A percentile compares a stretch with the other conserved stretches of the same genome.
These are phyloP conservation scores for Scleroderma bovista DNA, from an alignment of 768 basidiomycete genomes.

Conservation along the genomic window DNA sequence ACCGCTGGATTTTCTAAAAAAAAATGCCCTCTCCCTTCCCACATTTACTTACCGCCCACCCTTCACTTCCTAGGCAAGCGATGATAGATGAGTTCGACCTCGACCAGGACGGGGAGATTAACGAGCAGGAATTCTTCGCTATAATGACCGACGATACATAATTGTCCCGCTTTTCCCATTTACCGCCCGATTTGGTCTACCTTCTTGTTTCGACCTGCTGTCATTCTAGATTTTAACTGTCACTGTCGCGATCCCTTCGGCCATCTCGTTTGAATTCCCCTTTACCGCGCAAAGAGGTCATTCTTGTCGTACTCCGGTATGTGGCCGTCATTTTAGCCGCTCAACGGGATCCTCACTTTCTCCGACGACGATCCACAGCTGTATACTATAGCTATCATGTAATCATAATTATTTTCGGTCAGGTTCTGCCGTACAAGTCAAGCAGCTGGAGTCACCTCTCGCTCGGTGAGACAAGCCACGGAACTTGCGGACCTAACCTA, in stretches of 20 bases:
- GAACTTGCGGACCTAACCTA: too few species aligned
- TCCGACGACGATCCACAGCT: conserved; percentile 18
- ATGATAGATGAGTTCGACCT: conserved; percentile 99
- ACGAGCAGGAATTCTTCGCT: conserved; percentile 91
- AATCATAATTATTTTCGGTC: conserved; percentile 11
- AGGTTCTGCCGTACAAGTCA: conserved; percentile 12
- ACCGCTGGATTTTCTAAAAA: conserved; percentile 19
- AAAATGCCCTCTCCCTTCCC: conserved; percentile 11
- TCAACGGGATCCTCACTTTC: conserved; percentile 7
- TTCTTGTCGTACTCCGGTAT: conserved; percentile 12
- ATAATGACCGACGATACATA: conserved; percentile 94
- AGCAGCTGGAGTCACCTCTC: conserved; percentile 6
- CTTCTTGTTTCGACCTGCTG: conserved; percentile 1
- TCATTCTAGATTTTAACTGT: conserved; percentile 6
- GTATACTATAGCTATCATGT: conserved; percentile 14
- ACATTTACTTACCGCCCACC: conserved; percentile 28
- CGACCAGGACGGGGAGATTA: conserved; percentile 97
- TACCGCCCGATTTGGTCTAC: neutral
- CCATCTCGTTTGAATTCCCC: conserved; percentile 13
- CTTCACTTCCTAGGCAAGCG: conserved; percentile 68
- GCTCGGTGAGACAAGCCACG: conserved; percentile 6
- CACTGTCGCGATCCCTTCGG: conserved; percentile 6
- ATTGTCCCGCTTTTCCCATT: neutral
- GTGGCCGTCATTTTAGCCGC: conserved; percentile 7
- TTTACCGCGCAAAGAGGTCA: conserved; percentile 12